Evolutionary conservation across 352 stramenopile genomes (phyloP).

Genomic region (Thalassiosira mediterranea): DNA sequence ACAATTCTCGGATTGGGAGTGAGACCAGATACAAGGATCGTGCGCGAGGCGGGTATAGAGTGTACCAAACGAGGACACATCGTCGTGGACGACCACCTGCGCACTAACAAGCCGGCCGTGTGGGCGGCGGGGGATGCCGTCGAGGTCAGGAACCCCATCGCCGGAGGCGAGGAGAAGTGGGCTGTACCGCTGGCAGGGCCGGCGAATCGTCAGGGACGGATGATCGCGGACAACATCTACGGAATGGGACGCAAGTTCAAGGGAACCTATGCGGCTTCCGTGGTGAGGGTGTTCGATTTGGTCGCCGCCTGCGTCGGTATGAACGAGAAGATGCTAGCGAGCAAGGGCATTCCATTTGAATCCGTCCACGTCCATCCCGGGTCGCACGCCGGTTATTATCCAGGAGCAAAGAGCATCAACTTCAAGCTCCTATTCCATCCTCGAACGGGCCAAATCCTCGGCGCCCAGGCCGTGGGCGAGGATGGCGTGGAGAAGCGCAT

Average conservation of each 20-base stretch:
- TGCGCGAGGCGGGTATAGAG: slow-evolving; percentile 71
- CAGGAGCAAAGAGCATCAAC: slow-evolving; percentile 68
- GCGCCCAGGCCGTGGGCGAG: slow-evolving; percentile 75
- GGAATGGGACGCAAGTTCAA: slow-evolving; percentile 66
- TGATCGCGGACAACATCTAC: slow-evolving; percentile 80
- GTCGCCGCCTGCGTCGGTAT: slow-evolving; percentile 74
- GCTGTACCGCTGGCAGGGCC: slow-evolving; percentile 69
- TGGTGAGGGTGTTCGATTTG: slow-evolving; percentile 77
- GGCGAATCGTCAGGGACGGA: slow-evolving; percentile 77
- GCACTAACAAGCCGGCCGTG: slow-evolving; percentile 64
- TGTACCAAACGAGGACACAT: slow-evolving; percentile 62
- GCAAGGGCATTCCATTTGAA: slow-evolving; percentile 51
- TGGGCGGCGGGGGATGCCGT: slow-evolving; percentile 81
- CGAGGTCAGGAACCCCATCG: slow-evolving; percentile 66
- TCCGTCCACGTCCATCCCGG: slow-evolving; percentile 68
- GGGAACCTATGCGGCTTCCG: slow-evolving; percentile 68
- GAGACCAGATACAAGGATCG: slow-evolving; percentile 69
- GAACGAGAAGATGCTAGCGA: slow-evolving; percentile 72
- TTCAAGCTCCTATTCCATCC: slow-evolving; percentile 79
- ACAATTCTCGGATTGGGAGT: slow-evolving; percentile 80
- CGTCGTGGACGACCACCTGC: slow-evolving; percentile 73
- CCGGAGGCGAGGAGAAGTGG: slow-evolving; percentile 50
- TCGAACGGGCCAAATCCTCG: slow-evolving; percentile 62
- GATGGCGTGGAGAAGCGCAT: slow-evolving; percentile 84
- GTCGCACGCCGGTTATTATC: slow-evolving; percentile 78